Evolutionary conservation across 306 rosid species (phyloP).

Genomic region (Quercus mongolica): DNA sequence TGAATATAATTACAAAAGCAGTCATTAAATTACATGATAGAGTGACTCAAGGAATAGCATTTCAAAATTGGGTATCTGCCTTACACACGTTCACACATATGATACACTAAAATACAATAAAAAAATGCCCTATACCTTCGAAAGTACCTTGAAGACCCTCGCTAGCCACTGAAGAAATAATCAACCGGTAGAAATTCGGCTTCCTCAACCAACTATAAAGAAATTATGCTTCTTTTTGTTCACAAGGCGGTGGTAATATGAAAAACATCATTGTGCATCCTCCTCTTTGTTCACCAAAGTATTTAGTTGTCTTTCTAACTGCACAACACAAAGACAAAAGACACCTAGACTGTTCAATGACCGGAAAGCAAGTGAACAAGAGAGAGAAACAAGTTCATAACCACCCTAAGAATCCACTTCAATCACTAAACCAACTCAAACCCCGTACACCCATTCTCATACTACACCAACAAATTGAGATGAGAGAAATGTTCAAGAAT

Average conservation of each 20-base stretch:
- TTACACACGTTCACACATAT: constrained; percentile 30
- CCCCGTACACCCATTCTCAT: background rate
- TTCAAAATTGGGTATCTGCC: constrained; percentile 38
- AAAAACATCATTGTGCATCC: background rate
- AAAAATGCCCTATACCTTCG: constrained; percentile 5
- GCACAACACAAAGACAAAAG: background rate
- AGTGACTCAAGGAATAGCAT: constrained; percentile 4
- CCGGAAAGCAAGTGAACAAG: background rate
- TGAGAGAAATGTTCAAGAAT: background rate
- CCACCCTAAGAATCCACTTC: background rate
- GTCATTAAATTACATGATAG: constrained; percentile 32
- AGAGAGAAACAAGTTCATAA: background rate
- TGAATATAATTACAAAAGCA: constrained; percentile 27
- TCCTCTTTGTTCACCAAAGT: constrained; percentile 29
- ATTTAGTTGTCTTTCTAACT: constrained; percentile 50
- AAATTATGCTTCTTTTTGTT: background rate
- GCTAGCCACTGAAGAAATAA: constrained; percentile 1
- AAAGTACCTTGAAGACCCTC: background rate
- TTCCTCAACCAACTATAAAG: background rate
- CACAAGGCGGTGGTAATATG: background rate
- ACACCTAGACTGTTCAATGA: background rate
- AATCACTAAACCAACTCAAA: background rate
- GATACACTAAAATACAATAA: constrained; percentile 30
- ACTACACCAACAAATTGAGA: background rate
- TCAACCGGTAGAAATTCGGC: background rate